Conservation (phyloP, 257 asterid species). For the Anisodus acutangulus region DNA sequence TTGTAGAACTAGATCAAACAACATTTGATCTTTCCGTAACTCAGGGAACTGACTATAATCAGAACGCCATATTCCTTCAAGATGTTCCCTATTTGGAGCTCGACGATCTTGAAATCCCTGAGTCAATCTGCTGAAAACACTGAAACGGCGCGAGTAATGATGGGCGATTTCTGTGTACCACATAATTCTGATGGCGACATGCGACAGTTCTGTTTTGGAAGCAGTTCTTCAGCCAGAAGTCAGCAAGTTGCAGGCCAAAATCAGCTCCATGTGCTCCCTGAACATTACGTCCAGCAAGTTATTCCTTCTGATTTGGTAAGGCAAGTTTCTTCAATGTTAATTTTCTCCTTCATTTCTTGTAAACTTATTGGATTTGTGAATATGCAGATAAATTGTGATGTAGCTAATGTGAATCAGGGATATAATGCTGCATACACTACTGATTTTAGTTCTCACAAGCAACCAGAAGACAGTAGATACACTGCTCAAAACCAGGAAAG, state of each 20-base stretch:
- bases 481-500: slow-evolving; percentile 29
- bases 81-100: slow-evolving; percentile 59
- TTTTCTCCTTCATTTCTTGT: not conserved
- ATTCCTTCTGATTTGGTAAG: not conserved
- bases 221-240: not conserved
- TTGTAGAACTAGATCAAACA: slow-evolving; percentile 34
- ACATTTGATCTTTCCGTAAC: slow-evolving; percentile 31
- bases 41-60: slow-evolving; percentile 34
- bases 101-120: slow-evolving; percentile 59
- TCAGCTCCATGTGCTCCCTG: not conserved
- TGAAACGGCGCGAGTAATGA: slow-evolving; percentile 33
- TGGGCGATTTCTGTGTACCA: not conserved
- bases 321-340: no score
- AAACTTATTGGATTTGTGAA: not conserved
- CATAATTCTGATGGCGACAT: not conserved
- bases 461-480: slow-evolving; percentile 11
- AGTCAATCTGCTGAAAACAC: slow-evolving; percentile 37
- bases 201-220: not conserved
- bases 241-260: not conserved
- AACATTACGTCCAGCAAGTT: slow-evolving; percentile 13
- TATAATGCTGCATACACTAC: not conserved
- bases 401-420: not conserved
- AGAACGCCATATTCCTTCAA: slow-evolving; percentile 28
- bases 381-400: slow-evolving; percentile 24
- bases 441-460: slow-evolving; percentile 1